Evolutionary conservation across 2,329 filamentous ascomycete species (phyloP).

Genomic region (Didymosphaeria variabile): DNA sequence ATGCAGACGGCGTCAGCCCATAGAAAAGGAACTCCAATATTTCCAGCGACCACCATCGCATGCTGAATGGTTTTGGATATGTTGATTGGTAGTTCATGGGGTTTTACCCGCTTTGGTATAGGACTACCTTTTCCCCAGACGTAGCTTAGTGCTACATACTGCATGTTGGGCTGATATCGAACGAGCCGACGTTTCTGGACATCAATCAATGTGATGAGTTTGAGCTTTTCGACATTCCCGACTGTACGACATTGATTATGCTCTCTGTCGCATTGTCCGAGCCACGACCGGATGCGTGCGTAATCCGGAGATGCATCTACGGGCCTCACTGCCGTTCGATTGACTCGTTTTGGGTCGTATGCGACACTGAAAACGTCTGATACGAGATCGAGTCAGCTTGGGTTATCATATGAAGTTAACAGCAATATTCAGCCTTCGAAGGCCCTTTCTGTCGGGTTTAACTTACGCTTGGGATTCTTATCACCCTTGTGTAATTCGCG

Average conservation of each 20-base stretch:
- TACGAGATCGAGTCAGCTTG: background rate
- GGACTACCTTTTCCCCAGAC: background rate
- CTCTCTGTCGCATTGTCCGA: background rate
- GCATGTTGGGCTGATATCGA: background rate
- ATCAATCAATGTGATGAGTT: constrained; percentile 4
- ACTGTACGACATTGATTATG: background rate
- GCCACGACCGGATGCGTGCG: constrained; percentile 4
- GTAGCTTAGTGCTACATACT: constrained; percentile 10
- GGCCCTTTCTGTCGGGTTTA: too few relatives aligned
- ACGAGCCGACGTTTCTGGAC: background rate
- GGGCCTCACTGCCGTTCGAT: background rate
- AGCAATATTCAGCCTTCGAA: too few relatives aligned
- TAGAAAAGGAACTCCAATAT: background rate
- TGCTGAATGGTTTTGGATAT: constrained; percentile 5
- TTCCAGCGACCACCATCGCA: constrained; percentile 5
- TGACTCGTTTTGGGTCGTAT: background rate
- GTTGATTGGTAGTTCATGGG: background rate
- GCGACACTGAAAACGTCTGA: background rate
- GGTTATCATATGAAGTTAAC: background rate
- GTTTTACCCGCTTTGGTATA: background rate
- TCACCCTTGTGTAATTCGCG: background rate
- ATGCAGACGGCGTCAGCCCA: constrained; percentile 12
- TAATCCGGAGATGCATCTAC: constrained; percentile 1
- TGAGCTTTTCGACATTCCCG: background rate
- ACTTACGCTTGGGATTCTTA: background rate